Evolutionary conservation across 495 filamentous ascomycete genomes (phyloP).

Genomic region (Niebla homalea): DNA sequence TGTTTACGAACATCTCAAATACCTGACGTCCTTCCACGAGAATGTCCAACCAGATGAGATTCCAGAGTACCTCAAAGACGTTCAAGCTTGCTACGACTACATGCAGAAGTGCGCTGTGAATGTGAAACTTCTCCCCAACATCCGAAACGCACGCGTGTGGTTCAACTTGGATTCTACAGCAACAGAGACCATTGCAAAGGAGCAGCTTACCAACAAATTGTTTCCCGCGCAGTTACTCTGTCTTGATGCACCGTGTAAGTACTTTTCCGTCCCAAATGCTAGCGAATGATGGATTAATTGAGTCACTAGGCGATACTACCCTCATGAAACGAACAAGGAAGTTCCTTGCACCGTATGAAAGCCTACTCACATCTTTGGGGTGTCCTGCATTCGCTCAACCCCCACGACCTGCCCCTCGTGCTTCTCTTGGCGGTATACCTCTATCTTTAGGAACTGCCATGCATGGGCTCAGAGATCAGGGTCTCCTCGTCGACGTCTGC

Average conservation of each 20-base stretch:
- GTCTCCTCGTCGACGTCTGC: slow-evolving; percentile 17
- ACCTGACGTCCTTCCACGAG: slow-evolving; percentile 6
- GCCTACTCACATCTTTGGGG: slow-evolving; percentile 14
- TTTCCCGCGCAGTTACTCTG: slow-evolving; percentile 12
- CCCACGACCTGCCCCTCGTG: slow-evolving; percentile 1
- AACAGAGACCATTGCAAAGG: not conserved
- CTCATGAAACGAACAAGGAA: slow-evolving; percentile 11
- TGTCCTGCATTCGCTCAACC: slow-evolving; percentile 17
- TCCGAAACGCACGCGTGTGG: slow-evolving; percentile 11
- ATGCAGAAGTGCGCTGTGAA: slow-evolving; percentile 12
- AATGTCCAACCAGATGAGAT: slow-evolving; percentile 7
- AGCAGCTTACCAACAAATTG: slow-evolving; percentile 10
- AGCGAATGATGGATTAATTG: not conserved
- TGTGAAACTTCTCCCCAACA: slow-evolving; percentile 1
- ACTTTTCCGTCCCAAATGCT: not conserved
- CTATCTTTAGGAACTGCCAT: not conserved
- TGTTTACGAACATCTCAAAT: slow-evolving; percentile 17
- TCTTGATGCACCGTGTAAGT: slow-evolving; percentile 14
- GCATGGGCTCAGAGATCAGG: slow-evolving; percentile 8
- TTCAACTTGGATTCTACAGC: slow-evolving; percentile 17
- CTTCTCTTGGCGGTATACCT: not conserved
- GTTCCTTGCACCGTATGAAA: slow-evolving; percentile 19
- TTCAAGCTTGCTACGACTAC: slow-evolving; percentile 15
- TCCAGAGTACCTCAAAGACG: slow-evolving; percentile 16
- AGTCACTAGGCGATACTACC: slow-evolving; percentile 10